Conservation (phyloP, 2,329 filamentous ascomycete species). For the Fusarium euwallaceae region DNA sequence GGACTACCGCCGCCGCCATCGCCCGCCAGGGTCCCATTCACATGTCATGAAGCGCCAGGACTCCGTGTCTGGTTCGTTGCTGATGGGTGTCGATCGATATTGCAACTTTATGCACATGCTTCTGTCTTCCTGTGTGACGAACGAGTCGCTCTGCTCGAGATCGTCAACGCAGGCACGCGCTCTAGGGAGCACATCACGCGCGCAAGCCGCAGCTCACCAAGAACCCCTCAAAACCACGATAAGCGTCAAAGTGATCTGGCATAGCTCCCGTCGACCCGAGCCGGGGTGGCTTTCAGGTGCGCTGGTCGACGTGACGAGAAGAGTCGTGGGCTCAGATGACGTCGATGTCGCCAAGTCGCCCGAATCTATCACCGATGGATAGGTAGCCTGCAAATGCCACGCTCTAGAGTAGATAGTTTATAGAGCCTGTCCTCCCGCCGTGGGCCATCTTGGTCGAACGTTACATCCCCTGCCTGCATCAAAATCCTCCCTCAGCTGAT, state of each 20-base stretch:
- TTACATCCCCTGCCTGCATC: conserved; percentile 1
- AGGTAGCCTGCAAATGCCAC: background rate
- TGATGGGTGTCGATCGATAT: conserved; percentile 27
- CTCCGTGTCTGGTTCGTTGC: background rate
- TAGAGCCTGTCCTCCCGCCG: conserved; percentile 5
- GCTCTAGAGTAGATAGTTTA: background rate
- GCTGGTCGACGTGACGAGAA: conserved; percentile 9
- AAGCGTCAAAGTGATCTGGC: conserved; percentile 1
- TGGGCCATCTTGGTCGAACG: background rate
- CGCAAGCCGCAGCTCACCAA: conserved; percentile 20
- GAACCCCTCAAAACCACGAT: background rate
- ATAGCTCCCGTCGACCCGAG: conserved; percentile 17
- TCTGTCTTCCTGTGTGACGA: conserved; percentile 5
- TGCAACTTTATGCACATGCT: conserved; percentile 24
- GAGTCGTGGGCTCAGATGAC: conserved; percentile 11
- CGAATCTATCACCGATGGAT: conserved; percentile 1
- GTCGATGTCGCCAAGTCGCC: conserved; percentile 4
- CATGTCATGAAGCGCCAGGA: conserved; percentile 32
- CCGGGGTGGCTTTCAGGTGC: conserved; percentile 7
- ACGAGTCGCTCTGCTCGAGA: conserved; percentile 3
- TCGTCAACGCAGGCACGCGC: conserved; percentile 29
- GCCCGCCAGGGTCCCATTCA: conserved; percentile 28
- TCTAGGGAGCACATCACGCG: conserved; percentile 24
- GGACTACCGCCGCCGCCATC: conserved; percentile 34
- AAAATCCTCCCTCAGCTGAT: conserved; percentile 3